Evolutionary conservation across 306 rosid genomes (phyloP), one percentile per base, ranked within the genome.

Genomic region (Cicer arietinum): DNA sequence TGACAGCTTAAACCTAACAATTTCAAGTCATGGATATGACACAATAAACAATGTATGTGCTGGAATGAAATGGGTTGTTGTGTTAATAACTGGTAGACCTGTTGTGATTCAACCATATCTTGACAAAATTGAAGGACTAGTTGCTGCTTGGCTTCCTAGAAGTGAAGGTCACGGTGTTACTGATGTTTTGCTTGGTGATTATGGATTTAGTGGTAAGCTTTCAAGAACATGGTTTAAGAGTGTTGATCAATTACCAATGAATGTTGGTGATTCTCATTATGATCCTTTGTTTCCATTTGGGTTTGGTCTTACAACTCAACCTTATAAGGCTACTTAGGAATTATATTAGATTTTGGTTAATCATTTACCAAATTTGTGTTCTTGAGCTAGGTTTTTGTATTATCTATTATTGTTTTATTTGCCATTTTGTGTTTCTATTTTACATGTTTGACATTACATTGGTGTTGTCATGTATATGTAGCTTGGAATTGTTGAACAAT

Each of bases 71-170:
- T 83, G 86, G 17, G 83, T 78, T 6, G 78, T 56, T 14, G 63
- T 83, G 5, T 7, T 83, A 9, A 53, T 83, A 58, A 74, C 80
- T 6, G 83, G 86, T 20, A 75, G 83, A 35, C 86, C 86, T 20
- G 77, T 83, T 30, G 80, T 74, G 53, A 78, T 78, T 1, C 45
- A 74, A n/a, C 86, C 86, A 37, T 78, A 77, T 45, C 2, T 82
- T n/a, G 73, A 56, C 2, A 5, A 6, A 18, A 65, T 65, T 65
- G 71, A 65, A 6, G 51, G 78, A 3, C 75, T 83, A 53, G 83
- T 83, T 14, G 86, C 83, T n/a, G 86, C 86, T 11, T 83, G 86
- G 86, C 86, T 83, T 46, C 86, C 86, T 0, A 83, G 86, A 8
- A 61, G 53, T 54, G 86, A 83, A 20, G 86, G 83, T 10, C 69